phyloP scores from a whole-genome alignment of 1,284 basidiomycete species.

The Naganishia liquefaciens region DNA sequence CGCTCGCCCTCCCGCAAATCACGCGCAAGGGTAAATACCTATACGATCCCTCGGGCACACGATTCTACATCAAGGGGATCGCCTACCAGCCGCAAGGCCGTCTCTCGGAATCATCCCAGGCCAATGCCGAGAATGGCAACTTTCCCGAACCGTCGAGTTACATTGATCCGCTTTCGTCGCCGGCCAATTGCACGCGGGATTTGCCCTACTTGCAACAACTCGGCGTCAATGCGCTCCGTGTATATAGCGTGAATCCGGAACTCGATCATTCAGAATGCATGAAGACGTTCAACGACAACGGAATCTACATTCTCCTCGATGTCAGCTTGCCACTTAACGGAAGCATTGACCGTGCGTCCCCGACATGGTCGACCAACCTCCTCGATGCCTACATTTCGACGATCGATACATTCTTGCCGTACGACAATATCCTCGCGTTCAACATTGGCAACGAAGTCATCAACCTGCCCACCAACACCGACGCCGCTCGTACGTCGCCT shows the following conservation, averaged over 20 bases:
- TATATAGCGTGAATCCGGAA: slow-evolving; percentile 79
- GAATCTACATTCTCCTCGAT: slow-evolving; percentile 89
- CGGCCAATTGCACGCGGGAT: slow-evolving; percentile 72
- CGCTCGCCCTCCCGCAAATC: slow-evolving; percentile 46
- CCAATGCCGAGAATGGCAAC: slow-evolving; percentile 59
- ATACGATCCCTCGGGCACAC: slow-evolving; percentile 66
- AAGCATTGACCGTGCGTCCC: slow-evolving; percentile 73
- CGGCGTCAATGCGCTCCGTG: slow-evolving; percentile 66
- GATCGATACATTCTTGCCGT: slow-evolving; percentile 75
- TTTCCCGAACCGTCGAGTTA: slow-evolving; percentile 68
- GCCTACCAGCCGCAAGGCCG: slow-evolving; percentile 84
- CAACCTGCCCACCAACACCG: slow-evolving; percentile 61
- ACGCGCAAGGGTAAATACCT: slow-evolving; percentile 64
- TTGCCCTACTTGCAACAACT: slow-evolving; percentile 67
- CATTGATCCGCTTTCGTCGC: slow-evolving; percentile 70
- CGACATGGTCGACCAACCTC: slow-evolving; percentile 81
- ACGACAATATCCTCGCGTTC: slow-evolving; percentile 76
- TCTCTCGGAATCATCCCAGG: slow-evolving; percentile 52
- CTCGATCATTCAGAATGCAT: slow-evolving; percentile 85
- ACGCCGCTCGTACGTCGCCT: slow-evolving; percentile 58
- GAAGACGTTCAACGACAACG: slow-evolving; percentile 70
- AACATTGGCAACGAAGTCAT: slow-evolving; percentile 91
- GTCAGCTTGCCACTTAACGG: slow-evolving; percentile 80
- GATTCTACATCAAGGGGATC: slow-evolving; percentile 89
- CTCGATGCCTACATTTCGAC: slow-evolving; percentile 75